A percentile compares a stretch with the other conserved stretches of the same genome.
Evolutionary conservation across 2,329 filamentous ascomycete species (phyloP).

Genomic region (Colletotrichum sidae): DNA sequence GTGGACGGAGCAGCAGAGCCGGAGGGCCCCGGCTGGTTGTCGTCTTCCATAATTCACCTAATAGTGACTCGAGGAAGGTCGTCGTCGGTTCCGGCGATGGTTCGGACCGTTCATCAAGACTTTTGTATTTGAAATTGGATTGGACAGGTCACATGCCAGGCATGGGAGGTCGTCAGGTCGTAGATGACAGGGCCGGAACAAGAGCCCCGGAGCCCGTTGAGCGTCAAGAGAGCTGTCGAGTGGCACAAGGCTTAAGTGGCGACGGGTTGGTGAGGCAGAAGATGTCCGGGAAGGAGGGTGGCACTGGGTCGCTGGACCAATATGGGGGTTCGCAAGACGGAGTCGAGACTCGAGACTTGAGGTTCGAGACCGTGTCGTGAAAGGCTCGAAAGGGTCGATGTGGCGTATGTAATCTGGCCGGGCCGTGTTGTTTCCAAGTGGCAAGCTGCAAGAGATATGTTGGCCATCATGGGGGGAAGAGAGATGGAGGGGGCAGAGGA

Average conservation of each 20-base stretch:
- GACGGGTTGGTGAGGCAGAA: background rate
- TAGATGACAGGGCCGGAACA: slow-evolving; percentile 4
- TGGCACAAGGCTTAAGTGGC: slow-evolving; percentile 7
- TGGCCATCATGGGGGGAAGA: slow-evolving; percentile 11
- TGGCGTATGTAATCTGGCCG: slow-evolving; percentile 4
- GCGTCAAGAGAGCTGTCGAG: slow-evolving; percentile 1
- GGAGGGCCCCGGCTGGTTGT: slow-evolving; percentile 39
- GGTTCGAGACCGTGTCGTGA: slow-evolving; percentile 3
- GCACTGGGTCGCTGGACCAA: background rate
- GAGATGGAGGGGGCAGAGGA: background rate
- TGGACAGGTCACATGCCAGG: slow-evolving; percentile 19
- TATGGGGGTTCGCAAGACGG: slow-evolving; percentile 8
- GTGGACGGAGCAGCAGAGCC: slow-evolving; percentile 45
- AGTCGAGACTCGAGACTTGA: slow-evolving; percentile 5
- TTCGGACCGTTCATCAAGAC: slow-evolving; percentile 24
- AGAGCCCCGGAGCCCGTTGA: background rate
- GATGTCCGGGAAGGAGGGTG: slow-evolving; percentile 2
- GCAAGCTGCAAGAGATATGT: slow-evolving; percentile 18
- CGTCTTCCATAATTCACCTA: slow-evolving; percentile 38
- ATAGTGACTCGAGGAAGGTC: slow-evolving; percentile 23
- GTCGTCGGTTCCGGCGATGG: slow-evolving; percentile 2
- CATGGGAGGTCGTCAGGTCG: background rate
- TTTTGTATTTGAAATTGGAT: slow-evolving; percentile 14
- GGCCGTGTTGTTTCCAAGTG: slow-evolving; percentile 9
- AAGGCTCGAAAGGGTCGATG: background rate